Evolutionary conservation across 2,329 filamentous ascomycete species (phyloP).

Genomic region (Cladosporium sp.): DNA sequence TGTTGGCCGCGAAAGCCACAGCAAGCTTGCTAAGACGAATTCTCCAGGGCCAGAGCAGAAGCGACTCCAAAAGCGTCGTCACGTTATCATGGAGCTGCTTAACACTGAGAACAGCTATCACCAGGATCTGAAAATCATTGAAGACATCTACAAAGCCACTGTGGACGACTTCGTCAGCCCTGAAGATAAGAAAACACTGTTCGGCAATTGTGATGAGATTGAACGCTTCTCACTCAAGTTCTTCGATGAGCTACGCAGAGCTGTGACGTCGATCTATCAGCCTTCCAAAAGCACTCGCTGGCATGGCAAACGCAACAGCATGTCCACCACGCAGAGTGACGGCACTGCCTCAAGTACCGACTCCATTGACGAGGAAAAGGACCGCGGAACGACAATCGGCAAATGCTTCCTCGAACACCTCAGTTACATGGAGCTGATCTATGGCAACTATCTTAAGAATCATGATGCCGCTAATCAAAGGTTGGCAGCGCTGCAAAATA

Average conservation of each 20-base stretch:
- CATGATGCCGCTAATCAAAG: conserved; percentile 61
- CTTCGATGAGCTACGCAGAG: conserved; percentile 73
- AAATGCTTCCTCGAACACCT: conserved; percentile 55
- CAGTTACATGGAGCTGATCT: conserved; percentile 59
- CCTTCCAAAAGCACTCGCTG: conserved; percentile 55
- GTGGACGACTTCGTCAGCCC: conserved; percentile 69
- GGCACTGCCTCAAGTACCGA: conserved; percentile 27
- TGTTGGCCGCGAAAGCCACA: conserved; percentile 19
- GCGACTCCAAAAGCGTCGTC: conserved; percentile 72
- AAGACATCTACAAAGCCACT: conserved; percentile 96
- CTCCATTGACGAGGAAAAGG: conserved; percentile 49
- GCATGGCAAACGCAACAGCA: conserved; percentile 49
- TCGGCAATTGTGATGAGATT: conserved; percentile 88
- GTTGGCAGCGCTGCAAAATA: conserved; percentile 49
- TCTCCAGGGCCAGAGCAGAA: conserved; percentile 49
- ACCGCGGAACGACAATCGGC: conserved; percentile 56
- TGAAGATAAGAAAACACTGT: conserved; percentile 84
- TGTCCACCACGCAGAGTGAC: conserved; percentile 41
- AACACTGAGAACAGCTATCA: conserved; percentile 91
- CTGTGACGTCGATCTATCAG: conserved; percentile 73
- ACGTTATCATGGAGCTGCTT: conserved; percentile 85
- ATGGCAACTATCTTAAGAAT: conserved; percentile 61
- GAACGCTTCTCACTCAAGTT: conserved; percentile 81
- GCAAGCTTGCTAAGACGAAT: conserved; percentile 18
- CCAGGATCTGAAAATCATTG: conserved; percentile 93